Evolutionary conservation across 2,329 filamentous ascomycete genomes (phyloP), one percentile per base, ranked within the genome.

Genomic region (Epichloe scottii): DNA sequence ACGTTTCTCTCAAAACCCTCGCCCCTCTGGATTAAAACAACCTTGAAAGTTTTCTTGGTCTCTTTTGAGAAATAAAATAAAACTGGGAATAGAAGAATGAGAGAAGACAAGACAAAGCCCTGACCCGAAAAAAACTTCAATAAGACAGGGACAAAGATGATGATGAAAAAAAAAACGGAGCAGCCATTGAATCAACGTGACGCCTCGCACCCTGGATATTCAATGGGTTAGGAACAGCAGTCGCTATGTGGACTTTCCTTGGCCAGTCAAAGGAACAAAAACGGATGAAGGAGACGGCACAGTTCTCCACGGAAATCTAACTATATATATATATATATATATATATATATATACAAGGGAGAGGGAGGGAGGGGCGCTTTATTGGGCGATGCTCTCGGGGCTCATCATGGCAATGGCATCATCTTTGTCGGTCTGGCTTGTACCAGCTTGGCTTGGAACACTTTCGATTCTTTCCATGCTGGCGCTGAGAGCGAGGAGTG

Each of bases 401-500:
- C 87, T 93, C 75, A 91, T 89, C 81, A 91, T 89, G 19, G 84
- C 84, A 34, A 81, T 80, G 17, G 74, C 77, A 49, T 81, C 80
- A 51, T 82, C 82, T 62, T 85, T 84, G 58, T 83, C 83, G 51
- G 78, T 84, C 63, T 82, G 81, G 55, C 76, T 83, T 59, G 80
- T 70, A 50, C 72, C 74, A n/a, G 71, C 74, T 59, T 76, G 71
- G 55, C 75, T 78, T 62, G 79, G 76, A 68, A 71, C 76, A 66
- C 72, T 84, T 59, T 74, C 76, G 55, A 68, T 71, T 56, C 71
- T 75, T 67, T 75, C 83, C 82, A 78, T 87, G 57, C 62, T 70
- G 42, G 69, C 70, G 35, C 65, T 64, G 40, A 71, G 60, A 45
- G 70, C 68, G 51, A 67, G 57, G 19, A 68, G 62, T n/a, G 69